Evolutionary conservation across 2,329 filamentous ascomycete genomes (phyloP), one percentile per base, ranked within the genome.

Genomic region (Diaporthe ilicicola): DNA sequence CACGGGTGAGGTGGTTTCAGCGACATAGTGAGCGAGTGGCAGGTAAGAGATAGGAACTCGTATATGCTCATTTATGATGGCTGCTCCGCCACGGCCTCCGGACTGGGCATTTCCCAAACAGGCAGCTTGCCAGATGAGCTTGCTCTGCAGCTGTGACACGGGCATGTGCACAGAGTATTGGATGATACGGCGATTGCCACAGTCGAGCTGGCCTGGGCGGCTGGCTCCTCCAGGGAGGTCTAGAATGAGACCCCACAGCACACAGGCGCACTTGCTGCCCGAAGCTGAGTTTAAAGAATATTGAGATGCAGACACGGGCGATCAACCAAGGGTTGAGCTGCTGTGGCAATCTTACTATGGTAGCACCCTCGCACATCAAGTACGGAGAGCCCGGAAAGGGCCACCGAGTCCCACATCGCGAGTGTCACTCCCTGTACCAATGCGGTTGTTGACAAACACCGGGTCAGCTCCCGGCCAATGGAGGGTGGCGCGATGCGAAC

Each of bases 81-180:
- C 10, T 50, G 29, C 59, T 64, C 59, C 15, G 59, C 59, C 59
- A 50, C 59, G 39, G 42, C 32, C 7, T 50, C 46, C 32, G 29
- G 59, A 34, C 44, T 64, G 59, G 59, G 59, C 59, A 37, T 64
- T 64, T 64, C 59, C 29, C 44, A 50, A 37, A 50, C n/a, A 62
- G 59, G 59, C 42, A n/a, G 59, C 8, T n/a, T 42, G 42, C 24
- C 27, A 62, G 42, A 37, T n/a, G 42, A 51, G 12, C 54, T 9
- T 39, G n/a, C 17, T 9, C 37, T 42, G 22, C n/a, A 48, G 29
- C 29, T 48, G 59, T 48, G 59, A 62, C 59, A 48, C 48, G 24
- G 17, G 29, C 59, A 37, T 37, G 59, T 50, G 59, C 59, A 24
- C 44, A 48, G n/a, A 17, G 17, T 34, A 48, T 24, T 62, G 59